A percentile compares a stretch with the other conserved stretches of the same genome.
phyloP scores from a whole-genome alignment of 2,329 filamentous ascomycete species.

The Bipolaris victoriae region DNA sequence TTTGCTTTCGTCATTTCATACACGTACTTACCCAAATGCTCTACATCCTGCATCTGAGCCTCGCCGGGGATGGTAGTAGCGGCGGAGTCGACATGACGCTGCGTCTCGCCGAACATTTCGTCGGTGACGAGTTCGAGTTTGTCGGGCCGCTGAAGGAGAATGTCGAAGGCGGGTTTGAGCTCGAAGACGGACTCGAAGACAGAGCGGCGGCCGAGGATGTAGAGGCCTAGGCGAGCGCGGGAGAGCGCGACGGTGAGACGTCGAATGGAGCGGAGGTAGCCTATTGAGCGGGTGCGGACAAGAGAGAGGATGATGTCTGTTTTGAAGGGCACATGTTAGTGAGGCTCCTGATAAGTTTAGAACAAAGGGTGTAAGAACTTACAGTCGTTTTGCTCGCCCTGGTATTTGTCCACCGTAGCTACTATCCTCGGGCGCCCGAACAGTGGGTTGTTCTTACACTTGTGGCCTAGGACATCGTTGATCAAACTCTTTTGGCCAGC shows the following conservation, averaged over 20 bases:
- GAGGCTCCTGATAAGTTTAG: neutral
- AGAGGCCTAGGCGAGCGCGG: conserved; percentile 87
- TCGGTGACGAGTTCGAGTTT: conserved; percentile 81
- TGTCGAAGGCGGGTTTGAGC: conserved; percentile 82
- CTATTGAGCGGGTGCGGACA: conserved; percentile 84
- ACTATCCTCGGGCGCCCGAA: conserved; percentile 91
- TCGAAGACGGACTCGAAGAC: conserved; percentile 91
- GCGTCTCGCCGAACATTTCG: conserved; percentile 77
- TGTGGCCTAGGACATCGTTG: conserved; percentile 80
- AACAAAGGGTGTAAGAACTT: conserved; percentile 53
- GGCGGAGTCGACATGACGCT: conserved; percentile 50
- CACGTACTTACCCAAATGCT: conserved; percentile 95
- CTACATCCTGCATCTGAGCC: conserved; percentile 83
- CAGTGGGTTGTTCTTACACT: conserved; percentile 80
- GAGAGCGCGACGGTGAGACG: conserved; percentile 94
- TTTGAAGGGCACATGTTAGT: conserved; percentile 9
- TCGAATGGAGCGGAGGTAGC: conserved; percentile 91
- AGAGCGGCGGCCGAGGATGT: conserved; percentile 84
- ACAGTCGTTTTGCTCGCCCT: conserved; percentile 99
- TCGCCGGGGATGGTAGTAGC: conserved; percentile 48
- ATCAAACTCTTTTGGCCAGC: conserved; percentile 90
- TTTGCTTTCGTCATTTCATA: conserved; percentile 90
- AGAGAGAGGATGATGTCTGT: conserved; percentile 91
- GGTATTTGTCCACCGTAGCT: conserved; percentile 97
- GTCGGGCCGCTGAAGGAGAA: conserved; percentile 77